Conservation (phyloP, 306 rosid genomes). For the Acacia crassicarpa region DNA sequence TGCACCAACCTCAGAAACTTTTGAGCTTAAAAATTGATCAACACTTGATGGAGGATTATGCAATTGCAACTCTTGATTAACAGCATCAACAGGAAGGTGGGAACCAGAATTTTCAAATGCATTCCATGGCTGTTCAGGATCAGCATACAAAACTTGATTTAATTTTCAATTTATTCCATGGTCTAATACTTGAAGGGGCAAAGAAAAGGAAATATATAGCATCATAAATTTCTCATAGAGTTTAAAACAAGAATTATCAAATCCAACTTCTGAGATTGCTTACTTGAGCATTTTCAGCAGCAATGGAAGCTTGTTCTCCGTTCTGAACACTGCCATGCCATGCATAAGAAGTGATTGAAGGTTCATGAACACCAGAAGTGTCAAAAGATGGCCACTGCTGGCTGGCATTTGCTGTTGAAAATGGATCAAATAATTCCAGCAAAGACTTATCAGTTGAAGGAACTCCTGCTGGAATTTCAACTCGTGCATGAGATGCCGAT, state of each 20-base stretch:
- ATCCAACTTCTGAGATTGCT: conserved; percentile 11
- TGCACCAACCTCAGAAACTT: conserved; percentile 55
- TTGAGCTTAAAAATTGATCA: conserved; percentile 42
- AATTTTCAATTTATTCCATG: conserved; percentile 28
- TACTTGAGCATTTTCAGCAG: conserved; percentile 48
- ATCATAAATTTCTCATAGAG: background rate
- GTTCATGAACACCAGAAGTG: conserved; percentile 29
- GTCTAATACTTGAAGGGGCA: background rate
- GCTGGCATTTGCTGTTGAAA: conserved; percentile 41
- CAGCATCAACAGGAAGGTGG: conserved; percentile 37
- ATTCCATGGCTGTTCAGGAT: conserved; percentile 62
- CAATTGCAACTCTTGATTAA: conserved; percentile 37
- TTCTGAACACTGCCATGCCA: conserved; percentile 44
- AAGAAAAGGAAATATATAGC: background rate
- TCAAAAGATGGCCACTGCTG: conserved; percentile 49
- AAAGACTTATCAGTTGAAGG: conserved; percentile 38
- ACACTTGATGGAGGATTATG: conserved; percentile 38
- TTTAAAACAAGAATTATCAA: conserved; percentile 13
- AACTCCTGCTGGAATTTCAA: conserved; percentile 33
- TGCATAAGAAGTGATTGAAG: conserved; percentile 37
- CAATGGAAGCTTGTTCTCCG: conserved; percentile 39
- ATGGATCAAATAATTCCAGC: conserved; percentile 47
- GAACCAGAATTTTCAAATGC: conserved; percentile 64
- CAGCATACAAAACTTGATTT: conserved; percentile 37
- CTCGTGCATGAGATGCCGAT: conserved; percentile 32